Evolutionary conservation across 2,329 filamentous ascomycete genomes (phyloP), one percentile per base, ranked within the genome.

Genomic region (Penicillium sp.): DNA sequence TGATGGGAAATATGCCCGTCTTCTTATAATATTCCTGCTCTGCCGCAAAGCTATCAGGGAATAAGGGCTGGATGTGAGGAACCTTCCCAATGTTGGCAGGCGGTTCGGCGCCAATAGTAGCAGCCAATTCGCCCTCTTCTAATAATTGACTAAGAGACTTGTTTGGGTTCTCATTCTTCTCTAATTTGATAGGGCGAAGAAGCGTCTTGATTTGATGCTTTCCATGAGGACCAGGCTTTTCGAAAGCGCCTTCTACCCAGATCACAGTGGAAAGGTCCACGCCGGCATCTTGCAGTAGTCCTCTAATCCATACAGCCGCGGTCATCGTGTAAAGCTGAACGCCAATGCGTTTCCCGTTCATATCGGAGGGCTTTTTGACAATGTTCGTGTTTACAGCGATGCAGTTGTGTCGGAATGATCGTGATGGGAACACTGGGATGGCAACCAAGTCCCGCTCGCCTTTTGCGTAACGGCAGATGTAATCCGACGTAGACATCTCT

Each of bases 321-420:
- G 71, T 73, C 71, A 73, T 72, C n/a, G 70, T 72, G 59, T 74
- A 73, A 12, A 68, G 58, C 59, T 68, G 70, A 1, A 74, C 67
- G 11, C 71, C 71, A 42, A 74, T 65, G 18, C 60, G 63, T 55
- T 71, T 71, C 14, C 69, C 69, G 24, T 67, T 66, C 6, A 71
- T 59, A 59, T 73, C 70, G 8, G 52, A 54, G 6, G 68, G 69
- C 28, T 61, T 60, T 52, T 65, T 66, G 50, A 72, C 58, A 40
- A 52, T 60, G 48, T 65, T 57, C 14, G 53, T 62, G 54, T 74
- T 71, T 23, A 73, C 65, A 21, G 57, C 64, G 50, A 73, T 71
- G 62, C 65, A 70, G 28, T 62, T 57, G 57, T 72, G 69, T 71
- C 65, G 63, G 57, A 73, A 71, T 2, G 60, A 62, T 47, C 60